These are phyloP conservation scores for Colletotrichum navitas DNA, from an alignment of 2,329 filamentous ascomycete species.

Conservation along the genomic window DNA sequence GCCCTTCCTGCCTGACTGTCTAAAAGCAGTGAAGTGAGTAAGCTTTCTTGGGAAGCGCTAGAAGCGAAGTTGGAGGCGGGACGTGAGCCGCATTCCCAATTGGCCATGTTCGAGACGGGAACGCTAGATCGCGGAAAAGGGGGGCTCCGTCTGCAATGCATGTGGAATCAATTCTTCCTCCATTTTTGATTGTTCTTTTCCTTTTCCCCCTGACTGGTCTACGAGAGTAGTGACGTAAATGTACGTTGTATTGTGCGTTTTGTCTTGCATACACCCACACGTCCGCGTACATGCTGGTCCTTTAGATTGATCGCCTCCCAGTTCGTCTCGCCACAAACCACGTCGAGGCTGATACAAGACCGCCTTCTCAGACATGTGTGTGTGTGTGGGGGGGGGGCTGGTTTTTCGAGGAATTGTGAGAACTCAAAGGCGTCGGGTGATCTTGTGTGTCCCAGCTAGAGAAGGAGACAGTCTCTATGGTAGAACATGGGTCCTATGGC, in stretches of 20 bases:
- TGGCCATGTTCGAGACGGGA: background rate
- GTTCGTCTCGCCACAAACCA: background rate
- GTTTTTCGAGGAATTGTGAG: too few relatives aligned
- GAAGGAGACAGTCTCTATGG: background rate
- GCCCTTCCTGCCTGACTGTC: background rate
- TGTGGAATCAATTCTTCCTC: slow-evolving; percentile 6
- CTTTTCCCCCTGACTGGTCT: background rate
- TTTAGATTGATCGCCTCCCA: slow-evolving; percentile 3
- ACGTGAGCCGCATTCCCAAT: background rate
- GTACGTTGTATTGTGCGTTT: too few relatives aligned
- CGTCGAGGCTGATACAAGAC: background rate
- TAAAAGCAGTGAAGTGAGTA: background rate
- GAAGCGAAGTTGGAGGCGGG: background rate
- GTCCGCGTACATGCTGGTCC: background rate
- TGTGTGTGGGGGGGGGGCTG: too few relatives aligned
- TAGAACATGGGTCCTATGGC: background rate
- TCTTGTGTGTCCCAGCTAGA: too few relatives aligned
- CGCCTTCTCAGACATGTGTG: background rate
- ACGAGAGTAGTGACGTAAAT: background rate
- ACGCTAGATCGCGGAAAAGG: background rate
- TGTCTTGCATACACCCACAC: background rate
- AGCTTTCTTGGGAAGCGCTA: background rate
- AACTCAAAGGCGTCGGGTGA: too few relatives aligned
- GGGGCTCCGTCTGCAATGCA: background rate
- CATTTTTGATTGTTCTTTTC: background rate